Evolutionary conservation across 1,139 yeast genomes (phyloP).

Genomic region (Geotrichum macrosporum): DNA sequence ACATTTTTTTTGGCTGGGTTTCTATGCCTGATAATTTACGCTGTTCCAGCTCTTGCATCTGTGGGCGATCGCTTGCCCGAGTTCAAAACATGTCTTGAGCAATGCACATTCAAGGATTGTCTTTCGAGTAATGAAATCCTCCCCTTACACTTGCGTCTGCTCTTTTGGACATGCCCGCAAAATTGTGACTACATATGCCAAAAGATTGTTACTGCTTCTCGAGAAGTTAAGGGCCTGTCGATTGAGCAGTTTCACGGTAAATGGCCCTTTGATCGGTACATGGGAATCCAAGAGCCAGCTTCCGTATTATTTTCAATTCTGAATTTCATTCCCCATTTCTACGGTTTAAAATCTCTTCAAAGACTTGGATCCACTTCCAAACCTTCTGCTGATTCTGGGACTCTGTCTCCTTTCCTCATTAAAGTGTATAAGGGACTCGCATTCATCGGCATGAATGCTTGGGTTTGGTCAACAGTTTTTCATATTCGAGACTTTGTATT

Average conservation of each 20-base stretch:
- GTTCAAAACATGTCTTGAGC: conserved; percentile 59
- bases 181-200: conserved; percentile 95
- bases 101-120: conserved; percentile 49
- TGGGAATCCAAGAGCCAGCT: conserved; percentile 78
- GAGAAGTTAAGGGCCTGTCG: conserved; percentile 47
- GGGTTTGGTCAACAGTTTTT: conserved; percentile 81
- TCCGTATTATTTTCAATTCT: conserved; percentile 78
- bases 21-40: conserved; percentile 4
- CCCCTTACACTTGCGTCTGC: conserved; percentile 43
- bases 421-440: conserved; percentile 47
- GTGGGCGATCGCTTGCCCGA: conserved; percentile 75
- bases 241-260: conserved; percentile 90
- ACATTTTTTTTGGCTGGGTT: background rate
- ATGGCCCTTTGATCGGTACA: conserved; percentile 82
- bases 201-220: conserved; percentile 56
- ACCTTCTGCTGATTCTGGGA: background rate
- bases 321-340: conserved; percentile 69
- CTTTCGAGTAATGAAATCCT: conserved; percentile 36
- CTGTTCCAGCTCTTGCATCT: conserved; percentile 45
- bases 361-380: conserved; percentile 2
- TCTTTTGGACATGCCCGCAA: conserved; percentile 74
- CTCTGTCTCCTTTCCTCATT: conserved; percentile 21
- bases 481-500: conserved; percentile 76
- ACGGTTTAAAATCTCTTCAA: conserved; percentile 48
- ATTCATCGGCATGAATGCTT: conserved; percentile 72